phyloP scores from a whole-genome alignment of 1,284 basidiomycete species.

The Boletus sp. region DNA sequence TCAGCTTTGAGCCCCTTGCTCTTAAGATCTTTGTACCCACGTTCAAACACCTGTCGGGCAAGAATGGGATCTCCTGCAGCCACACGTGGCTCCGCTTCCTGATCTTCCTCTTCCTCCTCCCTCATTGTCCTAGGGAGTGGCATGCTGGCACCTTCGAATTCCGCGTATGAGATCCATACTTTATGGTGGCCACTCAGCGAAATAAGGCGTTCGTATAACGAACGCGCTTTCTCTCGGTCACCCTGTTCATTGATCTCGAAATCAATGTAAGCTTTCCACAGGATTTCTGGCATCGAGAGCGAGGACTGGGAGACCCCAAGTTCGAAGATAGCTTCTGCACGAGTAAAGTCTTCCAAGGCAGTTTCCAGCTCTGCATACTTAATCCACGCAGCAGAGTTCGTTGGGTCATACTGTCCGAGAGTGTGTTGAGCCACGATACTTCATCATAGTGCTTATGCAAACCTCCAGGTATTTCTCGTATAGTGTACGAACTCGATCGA shows the following conservation, averaged over 20 bases:
- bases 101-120: slow-evolving; percentile 74
- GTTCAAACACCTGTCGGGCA: slow-evolving; percentile 78
- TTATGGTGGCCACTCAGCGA: slow-evolving; percentile 92
- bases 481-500: slow-evolving; percentile 87
- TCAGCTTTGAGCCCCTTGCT: slow-evolving; percentile 81
- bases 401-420: slow-evolving; percentile 69
- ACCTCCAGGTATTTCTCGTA: slow-evolving; percentile 96
- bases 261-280: slow-evolving; percentile 99
- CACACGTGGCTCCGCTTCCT: slow-evolving; percentile 58
- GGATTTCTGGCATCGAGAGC: slow-evolving; percentile 96
- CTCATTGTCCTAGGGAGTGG: slow-evolving; percentile 61
- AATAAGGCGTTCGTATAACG: slow-evolving; percentile 89
- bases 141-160: slow-evolving; percentile 71
- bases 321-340: slow-evolving; percentile 94
- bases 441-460: slow-evolving; percentile 19
- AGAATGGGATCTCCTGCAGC: slow-evolving; percentile 64
- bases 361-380: slow-evolving; percentile 94
- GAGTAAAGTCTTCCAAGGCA: slow-evolving; percentile 86
- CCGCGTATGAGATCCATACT: slow-evolving; percentile 80
- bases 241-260: slow-evolving; percentile 89
- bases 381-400: slow-evolving; percentile 93
- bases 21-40: slow-evolving; percentile 85
- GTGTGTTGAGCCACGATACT: slow-evolving; percentile 2
- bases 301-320: slow-evolving; percentile 86
- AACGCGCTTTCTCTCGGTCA: slow-evolving; percentile 80